Percentiles rank a stretch among this genome's conserved stretches.
Evolutionary conservation across 2,329 filamentous ascomycete species (phyloP).

Genomic region (Zymoseptoria tritici): DNA sequence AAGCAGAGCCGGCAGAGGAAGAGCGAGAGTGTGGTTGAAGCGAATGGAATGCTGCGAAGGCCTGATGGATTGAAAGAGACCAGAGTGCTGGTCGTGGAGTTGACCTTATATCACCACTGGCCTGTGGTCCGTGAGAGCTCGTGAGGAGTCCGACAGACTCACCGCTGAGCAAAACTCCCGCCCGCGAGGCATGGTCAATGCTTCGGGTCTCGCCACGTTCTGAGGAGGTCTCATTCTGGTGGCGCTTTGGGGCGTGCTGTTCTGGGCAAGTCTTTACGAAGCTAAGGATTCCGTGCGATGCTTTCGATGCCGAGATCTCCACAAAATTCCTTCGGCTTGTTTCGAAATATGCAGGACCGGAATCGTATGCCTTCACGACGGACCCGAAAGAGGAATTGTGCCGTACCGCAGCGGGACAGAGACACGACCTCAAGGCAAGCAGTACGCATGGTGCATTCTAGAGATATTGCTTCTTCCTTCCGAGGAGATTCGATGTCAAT

Average conservation of each 20-base stretch:
- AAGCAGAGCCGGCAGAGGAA: neutral
- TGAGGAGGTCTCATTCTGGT: neutral
- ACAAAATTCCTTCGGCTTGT: neutral
- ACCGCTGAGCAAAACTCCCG: neutral
- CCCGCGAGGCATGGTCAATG: neutral
- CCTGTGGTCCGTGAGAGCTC: neutral
- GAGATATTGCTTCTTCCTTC: too few relatives aligned
- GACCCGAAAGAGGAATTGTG: neutral
- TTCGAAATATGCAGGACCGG: neutral
- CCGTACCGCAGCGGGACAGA: neutral
- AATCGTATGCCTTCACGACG: neutral
- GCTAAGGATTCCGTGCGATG: neutral
- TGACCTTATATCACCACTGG: neutral
- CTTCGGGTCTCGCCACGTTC: neutral
- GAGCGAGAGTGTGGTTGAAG: neutral
- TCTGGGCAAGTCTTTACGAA: neutral
- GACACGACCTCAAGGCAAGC: neutral
- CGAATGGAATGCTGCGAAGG: neutral
- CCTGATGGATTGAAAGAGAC: neutral
- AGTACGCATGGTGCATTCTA: too few relatives aligned
- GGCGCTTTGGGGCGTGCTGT: neutral
- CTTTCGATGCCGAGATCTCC: neutral
- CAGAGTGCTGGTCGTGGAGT: neutral
- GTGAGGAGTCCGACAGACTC: too few relatives aligned
- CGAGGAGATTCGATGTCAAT: too few relatives aligned